These are phyloP conservation scores for Batkoa obscura DNA, from an alignment of 371 early-diverging fungal species.

Conservation along the genomic window DNA sequence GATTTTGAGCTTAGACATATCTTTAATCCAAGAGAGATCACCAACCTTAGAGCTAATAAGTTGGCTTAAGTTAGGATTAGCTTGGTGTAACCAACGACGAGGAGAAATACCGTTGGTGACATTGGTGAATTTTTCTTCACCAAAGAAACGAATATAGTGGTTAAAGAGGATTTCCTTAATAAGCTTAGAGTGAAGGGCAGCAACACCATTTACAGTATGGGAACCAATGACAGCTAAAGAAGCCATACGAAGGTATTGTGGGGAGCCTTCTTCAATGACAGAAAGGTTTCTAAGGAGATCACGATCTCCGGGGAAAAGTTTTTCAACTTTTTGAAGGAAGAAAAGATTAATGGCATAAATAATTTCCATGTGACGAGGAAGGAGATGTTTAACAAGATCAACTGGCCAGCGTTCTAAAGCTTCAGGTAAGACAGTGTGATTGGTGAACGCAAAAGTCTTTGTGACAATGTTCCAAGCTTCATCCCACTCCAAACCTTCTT, in stretches of 20 bases:
- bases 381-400: constrained; percentile 61
- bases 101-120: constrained; percentile 90
- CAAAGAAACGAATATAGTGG: constrained; percentile 70
- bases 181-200: constrained; percentile 73
- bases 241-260: constrained; percentile 59
- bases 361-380: constrained; percentile 84
- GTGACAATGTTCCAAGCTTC: constrained; percentile 82
- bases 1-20: constrained; percentile 35
- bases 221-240: constrained; percentile 42
- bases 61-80: constrained; percentile 58
- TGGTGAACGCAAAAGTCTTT: constrained; percentile 77
- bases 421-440: constrained; percentile 89
- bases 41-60: constrained; percentile 62
- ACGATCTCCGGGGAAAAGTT: constrained; percentile 58
- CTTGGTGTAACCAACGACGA: constrained; percentile 81
- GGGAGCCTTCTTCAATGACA: constrained; percentile 68
- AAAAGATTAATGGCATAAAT: constrained; percentile 90
- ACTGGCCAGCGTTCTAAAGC: constrained; percentile 90
- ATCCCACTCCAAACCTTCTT: constrained; percentile 75
- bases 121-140: constrained; percentile 68
- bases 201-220: constrained; percentile 86
- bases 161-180: constrained; percentile 59
- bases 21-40: constrained; percentile 45
- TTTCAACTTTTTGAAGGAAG: constrained; percentile 80
- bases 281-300: constrained; percentile 69